Evolutionary conservation across 2,329 filamentous ascomycete genomes (phyloP), one percentile per base, ranked within the genome.

Genomic region (Fusarium sublunatum): DNA sequence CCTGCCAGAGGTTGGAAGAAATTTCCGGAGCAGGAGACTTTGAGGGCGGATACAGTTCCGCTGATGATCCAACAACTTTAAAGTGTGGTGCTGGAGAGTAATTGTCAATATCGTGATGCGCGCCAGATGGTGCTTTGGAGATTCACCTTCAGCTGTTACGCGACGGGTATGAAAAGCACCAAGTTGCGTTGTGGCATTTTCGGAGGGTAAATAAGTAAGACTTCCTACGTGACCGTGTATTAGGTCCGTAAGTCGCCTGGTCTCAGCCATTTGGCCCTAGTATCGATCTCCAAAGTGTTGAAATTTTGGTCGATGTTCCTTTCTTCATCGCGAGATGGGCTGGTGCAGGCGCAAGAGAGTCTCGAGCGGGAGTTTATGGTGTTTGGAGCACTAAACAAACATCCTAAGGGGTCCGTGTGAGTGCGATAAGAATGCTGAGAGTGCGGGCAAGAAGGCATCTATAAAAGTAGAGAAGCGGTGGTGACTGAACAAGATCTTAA

Each of bases 241-340:
- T 12, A 75, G 72, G 68, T 75, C 74, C 31, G 68, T 61, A 35
- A 75, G 61, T 45, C 69, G 69, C 59, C 70, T 68, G 31, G 63
- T 60, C 49, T 78, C 75, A 77, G 74, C 75, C 76, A 78, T 78
- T 73, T 70, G 70, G 72, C 50, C 69, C 68, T 45, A 70, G 70
- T 64, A 68, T 61, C 54, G 65, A 72, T 71, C 64, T 76, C 69
- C 68, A 71, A 65, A 69, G 46, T 67, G 63, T 62, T 52, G 61
- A 68, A 53, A 64, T 50, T 51, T 58, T 67, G 61, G 51, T 51
- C 62, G 55, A 67, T 55, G 50, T 70, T 65, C 65, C 61, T 65
- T 64, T 72, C 70, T 73, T 75, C 75, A 77, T 77, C 59, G 68
- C 74, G 74, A 69, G 61, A 44, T 64, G 65, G 55, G 58, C 51